Evolutionary conservation across 495 filamentous ascomycete genomes (phyloP).

Genomic region (Penicillium waksmanii): DNA sequence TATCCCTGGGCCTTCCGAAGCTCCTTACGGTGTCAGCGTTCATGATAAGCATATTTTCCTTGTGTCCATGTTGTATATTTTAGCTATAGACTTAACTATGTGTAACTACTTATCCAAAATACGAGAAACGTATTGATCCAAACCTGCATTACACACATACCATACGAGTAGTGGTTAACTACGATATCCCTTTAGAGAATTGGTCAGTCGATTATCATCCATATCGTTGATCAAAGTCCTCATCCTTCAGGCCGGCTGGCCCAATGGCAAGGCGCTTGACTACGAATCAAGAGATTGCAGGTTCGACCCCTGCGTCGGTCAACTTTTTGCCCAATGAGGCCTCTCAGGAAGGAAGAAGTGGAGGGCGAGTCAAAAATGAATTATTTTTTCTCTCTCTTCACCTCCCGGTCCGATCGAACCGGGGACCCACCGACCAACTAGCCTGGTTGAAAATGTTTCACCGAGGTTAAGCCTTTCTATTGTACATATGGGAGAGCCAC

Average conservation of each 20-base stretch:
- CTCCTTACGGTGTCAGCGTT: slow-evolving; percentile 11
- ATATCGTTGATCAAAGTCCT: background rate
- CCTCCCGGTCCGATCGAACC: background rate
- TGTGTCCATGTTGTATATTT: slow-evolving; percentile 12
- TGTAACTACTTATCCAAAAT: slow-evolving; percentile 7
- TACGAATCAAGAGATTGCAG: slow-evolving; percentile 70
- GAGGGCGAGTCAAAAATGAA: background rate
- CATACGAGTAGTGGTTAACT: background rate
- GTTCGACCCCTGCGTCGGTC: slow-evolving; percentile 51
- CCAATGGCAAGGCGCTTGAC: slow-evolving; percentile 76
- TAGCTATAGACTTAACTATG: slow-evolving; percentile 3
- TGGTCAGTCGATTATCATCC: background rate
- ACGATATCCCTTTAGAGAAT: background rate
- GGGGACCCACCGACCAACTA: background rate
- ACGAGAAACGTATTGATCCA: slow-evolving; percentile 3
- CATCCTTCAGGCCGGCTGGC: slow-evolving; percentile 48
- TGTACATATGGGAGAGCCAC: background rate
- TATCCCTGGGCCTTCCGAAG: background rate
- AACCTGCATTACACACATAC: background rate
- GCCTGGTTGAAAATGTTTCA: background rate
- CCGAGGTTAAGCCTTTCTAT: background rate
- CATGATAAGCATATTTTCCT: slow-evolving; percentile 17
- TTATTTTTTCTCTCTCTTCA: background rate
- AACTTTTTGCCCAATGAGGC: slow-evolving; percentile 20
- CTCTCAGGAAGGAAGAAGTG: background rate